Evolutionary conservation across 1,284 basidiomycete genomes (phyloP).

Genomic region (Ustilago hordei): DNA sequence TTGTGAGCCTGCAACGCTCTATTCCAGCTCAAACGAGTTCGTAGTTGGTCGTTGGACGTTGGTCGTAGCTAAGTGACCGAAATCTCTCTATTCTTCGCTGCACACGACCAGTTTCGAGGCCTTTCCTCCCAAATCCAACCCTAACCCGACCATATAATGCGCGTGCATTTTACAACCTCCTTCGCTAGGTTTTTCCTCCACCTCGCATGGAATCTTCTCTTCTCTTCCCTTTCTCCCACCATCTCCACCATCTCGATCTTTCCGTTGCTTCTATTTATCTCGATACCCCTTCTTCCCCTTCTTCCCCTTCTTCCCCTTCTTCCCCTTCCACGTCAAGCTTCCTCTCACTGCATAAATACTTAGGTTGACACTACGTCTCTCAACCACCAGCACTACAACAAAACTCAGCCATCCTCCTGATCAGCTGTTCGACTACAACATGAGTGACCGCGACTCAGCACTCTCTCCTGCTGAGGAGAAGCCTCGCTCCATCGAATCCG

Average conservation of each 20-base stretch:
- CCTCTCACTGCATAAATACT: not conserved
- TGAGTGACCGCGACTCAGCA: conserved; percentile 20
- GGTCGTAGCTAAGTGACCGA: not conserved
- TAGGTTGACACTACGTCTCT: too few species aligned
- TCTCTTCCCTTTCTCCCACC: not conserved
- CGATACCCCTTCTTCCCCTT: not conserved
- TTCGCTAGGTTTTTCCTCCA: not conserved
- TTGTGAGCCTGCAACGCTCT: not conserved
- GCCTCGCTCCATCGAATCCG: conserved; percentile 25
- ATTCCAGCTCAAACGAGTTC: not conserved
- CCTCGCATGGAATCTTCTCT: conserved; percentile 26
- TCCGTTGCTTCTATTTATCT: not conserved
- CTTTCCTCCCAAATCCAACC: not conserved
- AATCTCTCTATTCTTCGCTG: conserved; percentile 1
- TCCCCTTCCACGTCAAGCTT: not conserved
- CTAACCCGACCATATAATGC: conserved; percentile 13
- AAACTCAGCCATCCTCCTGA: not conserved
- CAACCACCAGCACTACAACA: not conserved
- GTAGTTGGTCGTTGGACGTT: not conserved
- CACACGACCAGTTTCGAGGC: conserved; percentile 12
- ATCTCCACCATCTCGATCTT: conserved; percentile 1
- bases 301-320: not conserved
- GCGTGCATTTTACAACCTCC: not conserved
- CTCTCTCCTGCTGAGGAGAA: conserved; percentile 29
- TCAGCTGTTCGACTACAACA: conserved; percentile 3